Evolutionary conservation across 2,329 filamentous ascomycete species (phyloP), one percentile per base, ranked within the genome.

Genomic region (Colletotrichum sidae): DNA sequence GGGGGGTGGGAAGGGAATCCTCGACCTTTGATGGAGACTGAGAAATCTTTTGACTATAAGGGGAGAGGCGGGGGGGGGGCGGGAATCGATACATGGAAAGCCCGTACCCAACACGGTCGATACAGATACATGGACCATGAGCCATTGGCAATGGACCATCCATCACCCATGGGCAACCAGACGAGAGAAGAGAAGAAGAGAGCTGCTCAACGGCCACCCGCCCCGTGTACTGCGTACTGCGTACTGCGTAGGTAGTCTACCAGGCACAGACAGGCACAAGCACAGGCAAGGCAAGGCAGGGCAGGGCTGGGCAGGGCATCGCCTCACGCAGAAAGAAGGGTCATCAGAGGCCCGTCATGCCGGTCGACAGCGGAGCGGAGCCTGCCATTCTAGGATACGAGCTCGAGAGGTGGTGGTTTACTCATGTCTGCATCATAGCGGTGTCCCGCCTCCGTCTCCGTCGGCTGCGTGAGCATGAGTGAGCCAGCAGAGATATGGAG

Each of bases 351-450:
- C 13, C 52, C 58, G 58, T 62, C 63, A 65, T 65, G 63, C 52
- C 63, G 35, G 58, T 62, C 52, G 41, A 37, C 63, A 62, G 63
- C 63, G 63, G 63, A 62, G 63, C 63, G 63, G 63, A 62, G 63
- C 53, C 63, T 46, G 47, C 63, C 63, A 65, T 57, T 62, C 63
- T 65, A 65, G 63, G 63, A 65, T 65, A 65, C 63, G 63, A 65
- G 63, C 63, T 65, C 52, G 52, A 62, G 33, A 25, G 25, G 25
- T 25, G 25, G 17, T 13, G 11, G 50, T 65, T 62, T 57, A 56
- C 63, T 62, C 58, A 53, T 57, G 17, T 47, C 46, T 65, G 41
- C 62, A 65, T 62, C 62, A 65, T 62, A 57, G 62, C 58, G 62
- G 58, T 65, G 62, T 42, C 62, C 25, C 15, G 15, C 42, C 42